phyloP scores from a whole-genome alignment of 2,329 filamentous ascomycete species.

The Botrytis squamosa region DNA sequence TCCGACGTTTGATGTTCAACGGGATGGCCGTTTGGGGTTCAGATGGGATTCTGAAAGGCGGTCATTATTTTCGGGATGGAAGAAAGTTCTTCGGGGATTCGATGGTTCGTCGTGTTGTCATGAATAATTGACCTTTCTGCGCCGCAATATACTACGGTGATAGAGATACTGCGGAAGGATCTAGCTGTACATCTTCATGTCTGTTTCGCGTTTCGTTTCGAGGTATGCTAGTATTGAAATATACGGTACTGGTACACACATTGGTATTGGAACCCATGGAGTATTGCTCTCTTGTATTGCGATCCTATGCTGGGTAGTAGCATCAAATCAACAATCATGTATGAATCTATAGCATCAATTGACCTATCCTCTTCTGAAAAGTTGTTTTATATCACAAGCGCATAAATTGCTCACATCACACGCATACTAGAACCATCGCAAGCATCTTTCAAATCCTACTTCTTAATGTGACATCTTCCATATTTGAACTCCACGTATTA shows the following conservation, averaged over 20 bases:
- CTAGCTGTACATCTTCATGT: neutral
- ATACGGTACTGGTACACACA: neutral
- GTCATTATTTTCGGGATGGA: neutral
- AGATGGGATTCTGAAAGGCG: neutral
- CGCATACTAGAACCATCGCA: neutral
- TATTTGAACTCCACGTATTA: neutral
- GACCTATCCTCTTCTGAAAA: neutral
- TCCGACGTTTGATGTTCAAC: neutral
- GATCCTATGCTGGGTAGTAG: neutral
- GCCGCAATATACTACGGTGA: conserved; percentile 1
- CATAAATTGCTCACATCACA: neutral
- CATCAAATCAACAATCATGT: neutral
- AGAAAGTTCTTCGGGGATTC: conserved; percentile 10
- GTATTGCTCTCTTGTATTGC: neutral
- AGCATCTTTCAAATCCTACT: neutral
- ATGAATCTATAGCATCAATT: neutral
- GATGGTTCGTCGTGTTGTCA: neutral
- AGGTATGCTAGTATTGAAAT: neutral
- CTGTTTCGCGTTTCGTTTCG: neutral
- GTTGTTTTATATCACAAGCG: neutral
- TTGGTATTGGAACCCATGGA: neutral
- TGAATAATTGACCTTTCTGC: neutral
- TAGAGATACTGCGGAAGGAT: neutral
- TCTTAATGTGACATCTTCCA: neutral
- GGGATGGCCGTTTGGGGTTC: neutral